Conservation (phyloP, 768 basidiomycete genomes). For the Chalciporus piperatus region DNA sequence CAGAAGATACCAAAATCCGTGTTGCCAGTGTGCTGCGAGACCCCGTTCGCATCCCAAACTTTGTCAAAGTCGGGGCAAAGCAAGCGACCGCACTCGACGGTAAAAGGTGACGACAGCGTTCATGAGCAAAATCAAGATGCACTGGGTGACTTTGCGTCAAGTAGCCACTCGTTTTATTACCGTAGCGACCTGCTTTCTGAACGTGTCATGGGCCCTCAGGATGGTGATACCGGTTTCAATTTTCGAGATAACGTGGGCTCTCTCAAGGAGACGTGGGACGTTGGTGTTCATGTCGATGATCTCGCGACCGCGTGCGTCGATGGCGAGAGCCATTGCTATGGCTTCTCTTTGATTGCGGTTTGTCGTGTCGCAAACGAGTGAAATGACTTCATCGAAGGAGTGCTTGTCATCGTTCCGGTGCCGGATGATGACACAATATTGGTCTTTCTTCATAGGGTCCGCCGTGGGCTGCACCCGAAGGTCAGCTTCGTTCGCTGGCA, state of each 20-base stretch:
- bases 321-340: constrained; percentile 47
- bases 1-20: constrained; percentile 51
- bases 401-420: constrained; percentile 99
- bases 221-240: constrained; percentile 93
- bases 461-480: constrained; percentile 71
- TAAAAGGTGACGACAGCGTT: constrained; percentile 84
- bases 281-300: constrained; percentile 72
- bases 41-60: constrained; percentile 73
- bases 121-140: constrained; percentile 73
- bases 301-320: constrained; percentile 80
- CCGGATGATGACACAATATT: constrained; percentile 85
- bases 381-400: constrained; percentile 83
- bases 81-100: constrained; percentile 74
- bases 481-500: constrained; percentile 64
- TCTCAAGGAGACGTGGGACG: constrained; percentile 59
- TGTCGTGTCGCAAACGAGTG: constrained; percentile 58
- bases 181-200: constrained; percentile 79
- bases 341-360: constrained; percentile 57
- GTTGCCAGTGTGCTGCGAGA: constrained; percentile 65
- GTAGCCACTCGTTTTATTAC: constrained; percentile 85
- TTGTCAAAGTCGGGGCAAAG: constrained; percentile 86
- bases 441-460: constrained; percentile 76
- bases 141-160: constrained; percentile 89
- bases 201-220: constrained; percentile 82
- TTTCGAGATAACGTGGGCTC: constrained; percentile 74